phyloP scores from a whole-genome alignment of 257 asterid genomes.

The Scutellaria barbata region DNA sequence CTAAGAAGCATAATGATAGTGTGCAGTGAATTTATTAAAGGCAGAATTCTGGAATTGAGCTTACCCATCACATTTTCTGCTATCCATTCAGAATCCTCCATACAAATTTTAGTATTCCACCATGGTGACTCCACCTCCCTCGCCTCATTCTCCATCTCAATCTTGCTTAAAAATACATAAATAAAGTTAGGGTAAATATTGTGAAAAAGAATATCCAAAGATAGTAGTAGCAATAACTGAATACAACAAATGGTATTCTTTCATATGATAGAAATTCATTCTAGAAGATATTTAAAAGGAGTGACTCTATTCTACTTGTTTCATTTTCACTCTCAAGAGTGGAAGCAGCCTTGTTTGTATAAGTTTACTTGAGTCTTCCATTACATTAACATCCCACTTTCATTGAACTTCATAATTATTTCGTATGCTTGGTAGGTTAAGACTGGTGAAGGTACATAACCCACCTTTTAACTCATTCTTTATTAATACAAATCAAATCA shows the following conservation, averaged over 20 bases:
- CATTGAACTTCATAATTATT: not conserved
- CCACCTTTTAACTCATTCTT: too few relatives aligned
- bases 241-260: not conserved
- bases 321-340: too few relatives aligned
- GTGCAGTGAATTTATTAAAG: not conserved
- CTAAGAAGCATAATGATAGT: not conserved
- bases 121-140: slow-evolving; percentile 35
- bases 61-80: slow-evolving; percentile 64
- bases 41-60: slow-evolving; percentile 3
- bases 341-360: too few relatives aligned
- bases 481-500: too few relatives aligned
- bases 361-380: slow-evolving; percentile 2
- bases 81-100: slow-evolving; percentile 47
- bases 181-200: not conserved
- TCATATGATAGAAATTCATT: not conserved
- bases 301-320: not conserved
- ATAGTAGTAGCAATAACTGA: not conserved
- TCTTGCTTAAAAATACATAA: slow-evolving; percentile 25
- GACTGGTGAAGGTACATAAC: too few relatives aligned
- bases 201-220: not conserved
- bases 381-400: slow-evolving; percentile 13
- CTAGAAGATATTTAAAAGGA: not conserved
- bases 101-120: slow-evolving; percentile 33
- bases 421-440: not conserved
- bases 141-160: slow-evolving; percentile 51